Base-by-base conservation (phyloP, 1,284 basidiomycete genomes). In the Hymenochaete sp. region DNA sequence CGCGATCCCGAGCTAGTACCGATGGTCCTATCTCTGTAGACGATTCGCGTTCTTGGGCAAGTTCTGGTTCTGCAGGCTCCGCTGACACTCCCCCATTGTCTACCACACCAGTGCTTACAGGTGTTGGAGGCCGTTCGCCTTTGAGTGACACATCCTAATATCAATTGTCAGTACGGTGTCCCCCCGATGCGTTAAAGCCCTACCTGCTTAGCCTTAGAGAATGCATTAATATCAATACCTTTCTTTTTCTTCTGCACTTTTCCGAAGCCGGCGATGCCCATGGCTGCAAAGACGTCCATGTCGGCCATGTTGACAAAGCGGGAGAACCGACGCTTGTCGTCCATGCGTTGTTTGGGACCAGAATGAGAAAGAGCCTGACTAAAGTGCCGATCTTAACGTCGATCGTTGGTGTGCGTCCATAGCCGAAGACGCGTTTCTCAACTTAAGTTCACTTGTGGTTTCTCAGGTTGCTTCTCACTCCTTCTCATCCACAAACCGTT, bases 261-360 rank as follows among this genome's bases (percentile, higher is more conserved):
- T 16, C 85, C 85, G 59, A 89, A 89, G 32, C 82, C 82, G 53
- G 76, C 56, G 49, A 89, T 84, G 8, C 85, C 85, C 84, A 89
- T 88, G 11, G 81, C 75, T 4, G 82, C 77, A 53, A 88, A 71
- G 24, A 87, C 63, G 51, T 85, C 82, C 63, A 68, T 67, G 58
- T 80, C 74, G 32, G 70, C 63, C 78, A 81, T 81, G 36, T 45
- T 62, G 50, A 31, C n/a, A n/a, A n/a, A n/a, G n/a, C n/a, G n/a
- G n/a, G n/a, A n/a, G n/a, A n/a, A n/a, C n/a, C n/a, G n/a, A n/a
- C n/a, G n/a, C n/a, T n/a, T 14, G 39, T 9, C 26, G 39, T 42
- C 39, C 39, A 16, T 7, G 25, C 19, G 25, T 2, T 10, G 16
- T 9, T 28, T 19, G 16, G 13, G 18, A 28, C 5, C 35, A 14